Base-by-base conservation (phyloP, 768 basidiomycete species). In the Sarcomyxa edulis region DNA sequence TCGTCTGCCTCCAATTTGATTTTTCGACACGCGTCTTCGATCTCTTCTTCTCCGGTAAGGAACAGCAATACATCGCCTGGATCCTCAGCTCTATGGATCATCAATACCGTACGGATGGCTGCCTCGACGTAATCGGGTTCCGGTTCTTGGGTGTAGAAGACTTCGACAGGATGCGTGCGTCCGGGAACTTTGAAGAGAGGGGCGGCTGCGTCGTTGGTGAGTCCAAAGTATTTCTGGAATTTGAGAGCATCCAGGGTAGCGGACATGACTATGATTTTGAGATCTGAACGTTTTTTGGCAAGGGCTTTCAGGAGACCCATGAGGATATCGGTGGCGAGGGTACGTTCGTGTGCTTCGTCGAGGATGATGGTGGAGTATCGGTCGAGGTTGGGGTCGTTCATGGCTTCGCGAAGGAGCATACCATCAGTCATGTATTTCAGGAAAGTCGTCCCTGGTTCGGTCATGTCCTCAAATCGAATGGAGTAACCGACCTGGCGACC, bases 391-490 rank as follows among this genome's bases (percentile, higher is more conserved):
- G 90, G 86, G 61, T 98, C 95, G 61, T 94, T 90, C 94, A 97
- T 99, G 4, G 92, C 93, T 66, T 96, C 93, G 14, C 93, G 82
- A n/a, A 95, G 77, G 39, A 91, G 81, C 93, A 97, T 96, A 76
- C 95, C 96, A 51, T 99, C 96, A 11, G 96, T 99, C 94, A 98
- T 96, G 68, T 99, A 98, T 59, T 96, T 97, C 47, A 99, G 71
- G 63, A 99, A 96, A 0, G 96, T 98, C 22, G 84, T 86, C 1
- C 88, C 85, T 1, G 78, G 68, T 49, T 89, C 76, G 29, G 95
- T 86, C 88, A 92, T 85, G 58, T 98, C 96, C 61, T 99, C 95
- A 59, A 98, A 99, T 58, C 95, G 90, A 53, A 97, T 97, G 4
- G 90, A 91, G 62, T 99, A 99, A 39, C 95, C 95, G 46, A 98